Evolutionary conservation across 345 rosid species (phyloP).

Genomic region (Anastatica hierochuntica): DNA sequence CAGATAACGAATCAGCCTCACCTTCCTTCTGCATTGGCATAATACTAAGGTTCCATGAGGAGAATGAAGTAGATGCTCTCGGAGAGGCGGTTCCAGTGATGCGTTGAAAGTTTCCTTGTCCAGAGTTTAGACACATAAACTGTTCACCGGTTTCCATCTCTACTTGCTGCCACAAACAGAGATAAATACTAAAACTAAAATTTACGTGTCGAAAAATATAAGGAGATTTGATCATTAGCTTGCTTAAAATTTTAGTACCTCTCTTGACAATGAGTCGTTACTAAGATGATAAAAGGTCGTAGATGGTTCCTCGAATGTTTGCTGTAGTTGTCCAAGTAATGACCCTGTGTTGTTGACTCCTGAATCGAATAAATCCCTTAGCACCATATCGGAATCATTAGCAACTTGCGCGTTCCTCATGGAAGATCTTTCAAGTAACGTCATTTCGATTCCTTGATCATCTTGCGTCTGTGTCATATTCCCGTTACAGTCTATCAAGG

Average conservation of each 20-base stretch:
- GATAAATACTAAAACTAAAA: background rate
- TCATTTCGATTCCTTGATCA: constrained; percentile 60
- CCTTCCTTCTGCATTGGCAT: constrained; percentile 30
- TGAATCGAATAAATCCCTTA: constrained; percentile 63
- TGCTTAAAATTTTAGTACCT: constrained; percentile 37
- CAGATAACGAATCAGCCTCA: constrained; percentile 30
- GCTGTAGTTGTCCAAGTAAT: constrained; percentile 47
- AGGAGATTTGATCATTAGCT: background rate
- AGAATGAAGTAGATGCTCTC: constrained; percentile 27
- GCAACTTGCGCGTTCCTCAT: constrained; percentile 43
- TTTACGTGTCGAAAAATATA: background rate
- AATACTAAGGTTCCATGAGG: constrained; percentile 54
- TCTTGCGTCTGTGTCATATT: constrained; percentile 36
- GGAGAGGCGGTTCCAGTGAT: constrained; percentile 32
- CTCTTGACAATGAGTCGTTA: constrained; percentile 37
- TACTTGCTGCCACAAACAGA: constrained; percentile 31
- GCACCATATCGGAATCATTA: constrained; percentile 68
- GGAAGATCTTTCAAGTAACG: constrained; percentile 52
- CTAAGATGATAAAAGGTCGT: constrained; percentile 48
- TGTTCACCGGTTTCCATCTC: constrained; percentile 42
- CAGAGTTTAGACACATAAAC: constrained; percentile 44
- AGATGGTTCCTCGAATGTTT: constrained; percentile 47
- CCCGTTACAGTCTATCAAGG: constrained; percentile 34
- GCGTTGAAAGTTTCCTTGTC: constrained; percentile 41
- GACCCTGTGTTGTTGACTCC: constrained; percentile 54